A percentile compares a stretch with the other conserved stretches of the same genome.
Evolutionary conservation across 176 grass and related monocot species (phyloP).

Genomic region (Triticum aestivum): IWGSC_CS_RefSeq_v2.1 NC_057800.1:641646629-641647128

Average conservation of each 20-base stretch:
- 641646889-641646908: slow-evolving; percentile 90
- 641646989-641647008: slow-evolving; percentile 84
- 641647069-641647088: slow-evolving; percentile 74
- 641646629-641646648: slow-evolving; percentile 60
- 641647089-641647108: slow-evolving; percentile 65
- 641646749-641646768: slow-evolving; percentile 70
- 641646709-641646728: slow-evolving; percentile 81
- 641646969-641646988: slow-evolving; percentile 63
- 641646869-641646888: slow-evolving; percentile 77
- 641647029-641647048: slow-evolving; percentile 78
- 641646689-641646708: slow-evolving; percentile 61
- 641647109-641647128: slow-evolving; percentile 35
- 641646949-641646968: slow-evolving; percentile 59
- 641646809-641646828: slow-evolving; percentile 69
- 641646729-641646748: slow-evolving; percentile 79
- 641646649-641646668: slow-evolving; percentile 56
- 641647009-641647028: slow-evolving; percentile 93
- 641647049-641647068: slow-evolving; percentile 83
- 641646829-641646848: slow-evolving; percentile 69
- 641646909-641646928: slow-evolving; percentile 68
- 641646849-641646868: slow-evolving; percentile 62
- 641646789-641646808: slow-evolving; percentile 83
- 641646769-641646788: slow-evolving; percentile 94
- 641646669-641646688: slow-evolving; percentile 85
- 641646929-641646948: slow-evolving; percentile 79